Percentiles rank a stretch among this genome's conserved stretches.
These are phyloP conservation scores for Boletus barrowsii DNA, from an alignment of 768 basidiomycete species.

Conservation along the genomic window DNA sequence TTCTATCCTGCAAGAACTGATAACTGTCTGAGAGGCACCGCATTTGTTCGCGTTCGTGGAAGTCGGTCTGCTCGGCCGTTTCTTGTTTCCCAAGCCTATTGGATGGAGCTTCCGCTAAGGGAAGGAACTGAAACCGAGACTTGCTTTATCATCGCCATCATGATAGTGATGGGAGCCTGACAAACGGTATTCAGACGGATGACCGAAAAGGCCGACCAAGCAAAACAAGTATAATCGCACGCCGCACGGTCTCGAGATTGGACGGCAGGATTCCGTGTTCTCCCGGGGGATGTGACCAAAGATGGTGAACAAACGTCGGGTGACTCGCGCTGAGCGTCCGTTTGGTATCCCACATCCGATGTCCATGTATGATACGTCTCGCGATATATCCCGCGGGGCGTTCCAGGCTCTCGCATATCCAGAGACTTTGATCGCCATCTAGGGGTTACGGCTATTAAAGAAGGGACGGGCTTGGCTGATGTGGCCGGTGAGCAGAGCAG, in stretches of 20 bases:
- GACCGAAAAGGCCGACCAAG: conserved; percentile 7
- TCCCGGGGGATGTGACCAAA: neutral
- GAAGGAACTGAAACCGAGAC: neutral
- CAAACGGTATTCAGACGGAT: conserved; percentile 1
- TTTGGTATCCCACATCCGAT: conserved; percentile 2
- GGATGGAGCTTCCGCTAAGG: conserved; percentile 22
- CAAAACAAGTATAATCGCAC: neutral
- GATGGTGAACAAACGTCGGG: neutral
- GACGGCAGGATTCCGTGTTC: neutral
- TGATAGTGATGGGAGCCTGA: conserved; percentile 7
- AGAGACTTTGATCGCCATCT: conserved; percentile 1
- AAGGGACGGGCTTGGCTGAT: neutral
- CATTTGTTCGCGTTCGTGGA: neutral
- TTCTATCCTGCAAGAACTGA: neutral
- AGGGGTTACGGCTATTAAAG: conserved; percentile 19
- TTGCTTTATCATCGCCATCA: conserved; percentile 6
- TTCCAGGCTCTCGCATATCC: neutral
- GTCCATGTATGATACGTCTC: neutral
- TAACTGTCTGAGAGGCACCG: conserved; percentile 1
- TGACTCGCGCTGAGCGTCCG: neutral
- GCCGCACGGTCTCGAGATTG: neutral
- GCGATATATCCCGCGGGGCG: conserved; percentile 4
- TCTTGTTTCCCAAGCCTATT: neutral
- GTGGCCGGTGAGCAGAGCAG: neutral
- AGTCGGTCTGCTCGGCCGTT: neutral